phyloP scores from a whole-genome alignment of 805 yeast species.

The Lachancea lanzarotensis region DNA sequence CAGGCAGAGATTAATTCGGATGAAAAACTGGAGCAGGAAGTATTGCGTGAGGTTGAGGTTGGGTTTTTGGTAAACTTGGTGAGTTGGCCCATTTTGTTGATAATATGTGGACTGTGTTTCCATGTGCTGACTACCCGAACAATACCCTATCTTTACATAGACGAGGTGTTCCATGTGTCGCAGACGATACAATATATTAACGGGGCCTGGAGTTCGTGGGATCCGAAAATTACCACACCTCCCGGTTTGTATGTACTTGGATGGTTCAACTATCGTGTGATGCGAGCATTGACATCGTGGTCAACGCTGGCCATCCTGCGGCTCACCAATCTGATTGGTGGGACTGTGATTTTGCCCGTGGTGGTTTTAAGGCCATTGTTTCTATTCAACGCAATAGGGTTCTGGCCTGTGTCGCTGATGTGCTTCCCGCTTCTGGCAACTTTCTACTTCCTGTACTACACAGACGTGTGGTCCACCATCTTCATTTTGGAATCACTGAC shows the following conservation, averaged over 20 bases:
- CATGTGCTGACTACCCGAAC: conserved; percentile 24
- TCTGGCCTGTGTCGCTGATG: conserved; percentile 39
- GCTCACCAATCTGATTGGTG: conserved; percentile 61
- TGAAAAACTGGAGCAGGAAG: conserved; percentile 15
- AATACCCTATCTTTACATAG: conserved; percentile 34
- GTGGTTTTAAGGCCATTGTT: conserved; percentile 38
- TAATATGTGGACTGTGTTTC: conserved; percentile 26
- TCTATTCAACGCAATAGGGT: conserved; percentile 37
- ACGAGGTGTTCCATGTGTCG: conserved; percentile 80
- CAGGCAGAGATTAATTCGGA: conserved; percentile 3
- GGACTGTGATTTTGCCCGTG: conserved; percentile 46
- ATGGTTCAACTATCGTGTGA: conserved; percentile 28
- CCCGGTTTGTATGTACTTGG: conserved; percentile 75
- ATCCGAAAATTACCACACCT: conserved; percentile 90
- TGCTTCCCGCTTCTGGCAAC: conserved; percentile 67
- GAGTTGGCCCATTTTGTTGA: conserved; percentile 26
- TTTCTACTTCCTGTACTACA: conserved; percentile 75
- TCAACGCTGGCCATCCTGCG: conserved; percentile 39
- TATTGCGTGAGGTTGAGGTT: conserved; percentile 25
- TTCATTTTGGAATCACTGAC: conserved; percentile 53
- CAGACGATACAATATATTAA: conserved; percentile 66
- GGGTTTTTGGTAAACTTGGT: conserved; percentile 33
- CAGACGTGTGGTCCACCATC: conserved; percentile 88
- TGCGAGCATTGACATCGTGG: conserved; percentile 20
- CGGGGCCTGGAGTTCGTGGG: conserved; percentile 65